phyloP scores from a whole-genome alignment of 768 basidiomycete species.

The Termitomyces sp. region DNA sequence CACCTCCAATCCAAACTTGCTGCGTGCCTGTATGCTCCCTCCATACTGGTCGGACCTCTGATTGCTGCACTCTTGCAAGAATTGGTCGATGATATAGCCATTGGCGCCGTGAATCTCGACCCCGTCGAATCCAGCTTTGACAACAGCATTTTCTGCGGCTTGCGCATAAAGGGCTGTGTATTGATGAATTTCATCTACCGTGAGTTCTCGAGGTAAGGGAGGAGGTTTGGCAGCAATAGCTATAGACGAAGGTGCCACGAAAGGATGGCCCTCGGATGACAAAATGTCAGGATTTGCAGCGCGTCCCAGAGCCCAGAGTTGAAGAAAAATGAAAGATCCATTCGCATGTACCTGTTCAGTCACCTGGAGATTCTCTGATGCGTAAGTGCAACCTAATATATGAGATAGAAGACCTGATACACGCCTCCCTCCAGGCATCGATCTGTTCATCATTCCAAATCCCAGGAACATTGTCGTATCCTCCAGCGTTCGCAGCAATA shows the following conservation, averaged over 20 bases:
- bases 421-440: conserved; percentile 48
- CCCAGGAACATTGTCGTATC: conserved; percentile 48
- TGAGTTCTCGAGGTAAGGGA: conserved; percentile 35
- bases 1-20: conserved; percentile 51
- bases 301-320: conserved; percentile 48
- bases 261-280: conserved; percentile 20
- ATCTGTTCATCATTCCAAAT: conserved; percentile 62
- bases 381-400: not conserved
- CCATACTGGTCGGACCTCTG: conserved; percentile 62
- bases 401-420: not conserved
- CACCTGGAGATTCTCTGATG: conserved; percentile 28
- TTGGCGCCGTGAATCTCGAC: conserved; percentile 42
- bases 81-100: conserved; percentile 53
- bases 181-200: conserved; percentile 41
- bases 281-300: conserved; percentile 27
- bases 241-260: conserved; percentile 7
- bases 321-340: conserved; percentile 35
- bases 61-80: conserved; percentile 52
- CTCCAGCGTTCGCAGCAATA: conserved; percentile 44
- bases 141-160: conserved; percentile 50
- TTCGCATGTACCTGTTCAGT: conserved; percentile 51
- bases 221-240: conserved; percentile 27
- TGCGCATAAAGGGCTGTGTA: conserved; percentile 42
- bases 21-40: conserved; percentile 56
- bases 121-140: conserved; percentile 64